Evolutionary conservation across 345 rosid species (phyloP), one percentile per base, ranked within the genome.

Genomic region (Populus euphratica): DNA sequence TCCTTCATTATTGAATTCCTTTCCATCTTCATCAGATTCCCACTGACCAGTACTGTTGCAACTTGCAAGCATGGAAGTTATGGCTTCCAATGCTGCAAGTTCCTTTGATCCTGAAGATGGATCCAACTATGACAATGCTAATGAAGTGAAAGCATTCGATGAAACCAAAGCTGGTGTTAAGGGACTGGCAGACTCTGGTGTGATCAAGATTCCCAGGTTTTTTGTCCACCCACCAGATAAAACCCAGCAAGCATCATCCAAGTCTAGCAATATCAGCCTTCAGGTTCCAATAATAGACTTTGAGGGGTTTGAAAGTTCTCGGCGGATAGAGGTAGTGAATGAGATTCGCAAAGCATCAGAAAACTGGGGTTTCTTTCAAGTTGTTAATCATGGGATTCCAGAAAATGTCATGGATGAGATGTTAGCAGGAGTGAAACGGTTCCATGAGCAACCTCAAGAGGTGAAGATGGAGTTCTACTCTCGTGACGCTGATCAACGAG

Each of bases 381-480:
- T 88, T 56, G 79, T 87, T 31, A 85, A 88, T 70, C 88, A 89
- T 47, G 52, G 52, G 5, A 47, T 47, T 76, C 84, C 89, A 2
- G 74, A 54, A 1, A 20, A 66, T 27, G 83, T 87, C 17, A 82
- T 86, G 83, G 87, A 83, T 17, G 82, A 76, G 20, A 86, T 89
- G 87, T 33, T 83, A 38, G 84, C 73, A n/a, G 76, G 79, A 0
- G 80, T 79, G 1, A 80, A 74, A 38, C 21, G 73, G 16, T 87
- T 87, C 80, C 90, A 86, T 50, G 89, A 85, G 76, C 92, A 89
- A 39, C 82, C 83, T 5, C 77, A 69, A 79, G 84, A 86, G 69
- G 73, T 66, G 80, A 87, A 85, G 84, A 85, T 68, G 85, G 81
- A 83, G 76, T 70, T 80, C 56, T 89, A 86, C 82, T 79, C 86